Base-by-base conservation (phyloP, 1,284 basidiomycete species). In the Leccinum griseonigrum region DNA sequence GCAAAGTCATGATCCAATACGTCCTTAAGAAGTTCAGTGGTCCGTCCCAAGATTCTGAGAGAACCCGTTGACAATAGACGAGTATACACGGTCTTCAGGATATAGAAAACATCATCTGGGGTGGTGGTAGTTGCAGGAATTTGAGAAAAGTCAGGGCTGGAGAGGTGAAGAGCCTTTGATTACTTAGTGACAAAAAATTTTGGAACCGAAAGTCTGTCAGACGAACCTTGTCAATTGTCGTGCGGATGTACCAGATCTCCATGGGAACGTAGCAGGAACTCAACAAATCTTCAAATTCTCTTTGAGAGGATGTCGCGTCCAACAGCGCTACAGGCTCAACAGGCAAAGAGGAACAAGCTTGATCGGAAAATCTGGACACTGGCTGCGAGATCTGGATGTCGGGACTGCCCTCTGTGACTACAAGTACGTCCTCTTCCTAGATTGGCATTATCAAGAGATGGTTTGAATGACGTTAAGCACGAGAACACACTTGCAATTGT, bases 91-190 rank as follows among this genome's bases (percentile, higher is more conserved):
- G 88, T 81, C 75, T 96, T 97, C 64, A 97, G 78, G 60, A 98
- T 90, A 75, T 96, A 98, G 76, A 98, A 98, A 2, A 90, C 91
- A 68, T 98, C 95, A 72, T 98, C 95, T 0, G 96, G 92, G 0
- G 90, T 89, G 52, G 91, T 85, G 59, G 94, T 88, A 6, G 79
- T 81, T 4, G 79, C 77, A 48, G 83, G 87, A 28, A 68, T 75
- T 66, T 92, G 87, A 1, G 89, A 83, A 28, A 83, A 75, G 74
- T 97, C 93, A 11, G 87, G 76, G 22, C 74, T 82, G 4, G 90
- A 86, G 51, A 90, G 76, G 32, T 83, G 82, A 68, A 90, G 89
- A n/a, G 90, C 90, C 90, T 90, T 38, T 34, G 51, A 48, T 65
- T 40, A 36, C 36, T 46, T 56, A 50, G 56, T 63, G 61, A 54